phyloP scores from a whole-genome alignment of 1,284 basidiomycete genomes.

The Trichosporon ovoides region DNA sequence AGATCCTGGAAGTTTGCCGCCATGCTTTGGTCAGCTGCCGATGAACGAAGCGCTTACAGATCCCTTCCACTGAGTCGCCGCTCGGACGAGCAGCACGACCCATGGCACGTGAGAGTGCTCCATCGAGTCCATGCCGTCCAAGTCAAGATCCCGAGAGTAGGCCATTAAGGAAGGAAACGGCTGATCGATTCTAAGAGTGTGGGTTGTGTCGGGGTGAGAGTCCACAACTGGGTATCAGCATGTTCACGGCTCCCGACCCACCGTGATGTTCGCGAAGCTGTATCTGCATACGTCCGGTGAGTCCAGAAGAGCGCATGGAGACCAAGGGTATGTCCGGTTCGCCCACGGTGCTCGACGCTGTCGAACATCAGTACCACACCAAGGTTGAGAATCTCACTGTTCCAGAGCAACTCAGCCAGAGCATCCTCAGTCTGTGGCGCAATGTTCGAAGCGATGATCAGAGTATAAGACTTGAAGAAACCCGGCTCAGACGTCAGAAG shows the following conservation, averaged over 20 bases:
- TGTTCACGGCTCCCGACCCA: slow-evolving; percentile 47
- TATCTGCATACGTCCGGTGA: slow-evolving; percentile 78
- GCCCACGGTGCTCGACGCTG: slow-evolving; percentile 33
- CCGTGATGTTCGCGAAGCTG: slow-evolving; percentile 81
- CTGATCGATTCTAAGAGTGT: slow-evolving; percentile 79
- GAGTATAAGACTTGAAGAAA: slow-evolving; percentile 59
- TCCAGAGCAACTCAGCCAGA: slow-evolving; percentile 66
- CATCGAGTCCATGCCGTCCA: slow-evolving; percentile 70
- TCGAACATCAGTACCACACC: slow-evolving; percentile 11
- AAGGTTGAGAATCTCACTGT: slow-evolving; percentile 33
- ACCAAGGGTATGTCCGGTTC: slow-evolving; percentile 61
- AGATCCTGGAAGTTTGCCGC: slow-evolving; percentile 41
- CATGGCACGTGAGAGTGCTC: slow-evolving; percentile 84
- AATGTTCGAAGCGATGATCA: slow-evolving; percentile 81
- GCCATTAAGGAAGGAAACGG: slow-evolving; percentile 77
- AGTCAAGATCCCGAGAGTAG: slow-evolving; percentile 66
- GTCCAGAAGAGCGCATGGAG: slow-evolving; percentile 73
- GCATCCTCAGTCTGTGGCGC: slow-evolving; percentile 56
- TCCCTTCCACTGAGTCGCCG: slow-evolving; percentile 71
- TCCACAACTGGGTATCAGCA: slow-evolving; percentile 65
- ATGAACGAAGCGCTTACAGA: slow-evolving; percentile 20
- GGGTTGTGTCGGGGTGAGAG: slow-evolving; percentile 77
- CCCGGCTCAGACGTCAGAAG: slow-evolving; percentile 57
- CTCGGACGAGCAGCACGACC: slow-evolving; percentile 76
- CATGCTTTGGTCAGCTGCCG: slow-evolving; percentile 26